These are phyloP conservation scores for Naganishia cerealis DNA, from an alignment of 1,284 basidiomycete genomes.

Conservation along the genomic window DNA sequence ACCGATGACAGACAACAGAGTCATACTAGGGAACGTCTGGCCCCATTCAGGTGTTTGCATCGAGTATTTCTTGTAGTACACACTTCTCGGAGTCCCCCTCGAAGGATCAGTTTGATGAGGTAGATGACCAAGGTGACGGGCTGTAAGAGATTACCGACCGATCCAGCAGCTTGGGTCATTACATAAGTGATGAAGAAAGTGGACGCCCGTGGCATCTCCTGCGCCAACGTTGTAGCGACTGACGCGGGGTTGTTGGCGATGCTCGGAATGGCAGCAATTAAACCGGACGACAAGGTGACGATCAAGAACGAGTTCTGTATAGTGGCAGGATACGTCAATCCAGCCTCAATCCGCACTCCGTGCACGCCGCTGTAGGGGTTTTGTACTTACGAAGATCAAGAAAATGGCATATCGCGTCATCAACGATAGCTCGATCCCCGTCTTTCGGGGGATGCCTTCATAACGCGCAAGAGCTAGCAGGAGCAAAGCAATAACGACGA, in stretches of 20 bases:
- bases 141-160: slow-evolving; percentile 60
- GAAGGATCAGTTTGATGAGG: slow-evolving; percentile 63
- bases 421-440: slow-evolving; percentile 69
- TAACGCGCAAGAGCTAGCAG: slow-evolving; percentile 63
- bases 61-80: slow-evolving; percentile 53
- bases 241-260: slow-evolving; percentile 60
- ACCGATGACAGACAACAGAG: slow-evolving; percentile 76
- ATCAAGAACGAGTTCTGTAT: slow-evolving; percentile 64
- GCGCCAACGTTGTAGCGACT: slow-evolving; percentile 60
- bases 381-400: slow-evolving; percentile 63
- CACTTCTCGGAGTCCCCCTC: slow-evolving; percentile 55
- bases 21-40: slow-evolving; percentile 69
- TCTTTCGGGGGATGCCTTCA: slow-evolving; percentile 70
- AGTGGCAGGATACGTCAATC: not conserved
- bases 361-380: not conserved
- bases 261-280: slow-evolving; percentile 57
- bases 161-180: slow-evolving; percentile 56
- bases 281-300: slow-evolving; percentile 66
- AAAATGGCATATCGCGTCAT: slow-evolving; percentile 76
- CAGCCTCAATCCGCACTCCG: not conserved
- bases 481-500: not conserved
- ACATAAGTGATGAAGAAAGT: slow-evolving; percentile 79
- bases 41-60: slow-evolving; percentile 64
- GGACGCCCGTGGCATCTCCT: slow-evolving; percentile 67
- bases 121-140: slow-evolving; percentile 64